Evolutionary conservation across 2,329 filamentous ascomycete genomes (phyloP).

Genomic region (Exophiala sp.): DNA sequence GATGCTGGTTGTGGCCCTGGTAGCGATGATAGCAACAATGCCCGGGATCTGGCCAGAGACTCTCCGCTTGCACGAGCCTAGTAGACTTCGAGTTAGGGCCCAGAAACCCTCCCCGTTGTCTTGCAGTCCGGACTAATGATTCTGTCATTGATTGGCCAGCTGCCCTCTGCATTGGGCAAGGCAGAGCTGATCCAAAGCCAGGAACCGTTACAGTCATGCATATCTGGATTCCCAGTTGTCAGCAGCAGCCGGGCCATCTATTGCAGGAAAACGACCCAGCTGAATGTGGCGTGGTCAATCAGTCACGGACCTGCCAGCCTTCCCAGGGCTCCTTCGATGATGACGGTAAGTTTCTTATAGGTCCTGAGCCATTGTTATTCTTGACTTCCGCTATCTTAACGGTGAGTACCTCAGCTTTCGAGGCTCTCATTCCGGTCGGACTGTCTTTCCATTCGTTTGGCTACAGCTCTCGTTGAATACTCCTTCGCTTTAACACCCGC

Average conservation of each 20-base stretch:
- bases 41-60: not conserved
- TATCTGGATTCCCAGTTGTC: not conserved
- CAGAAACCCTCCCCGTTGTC: slow-evolving; percentile 3
- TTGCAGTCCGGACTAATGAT: slow-evolving; percentile 1
- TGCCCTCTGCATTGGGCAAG: slow-evolving; percentile 17
- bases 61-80: not conserved
- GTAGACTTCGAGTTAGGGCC: slow-evolving; percentile 6
- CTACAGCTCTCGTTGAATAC: slow-evolving; percentile 2
- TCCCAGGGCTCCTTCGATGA: slow-evolving; percentile 6
- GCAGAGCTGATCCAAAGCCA: slow-evolving; percentile 18
- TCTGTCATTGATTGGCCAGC: slow-evolving; percentile 18
- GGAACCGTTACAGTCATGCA: slow-evolving; percentile 21
- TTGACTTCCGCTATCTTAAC: not conserved
- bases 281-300: slow-evolving; percentile 24
- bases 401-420: not conserved
- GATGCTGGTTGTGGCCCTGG: not conserved
- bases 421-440: not conserved
- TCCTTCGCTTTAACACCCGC: slow-evolving; percentile 5
- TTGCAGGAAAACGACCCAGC: slow-evolving; percentile 3
- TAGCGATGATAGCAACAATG: not conserved
- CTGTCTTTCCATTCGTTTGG: slow-evolving; percentile 4
- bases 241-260: not conserved
- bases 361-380: not conserved
- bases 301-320: not conserved
- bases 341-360: slow-evolving; percentile 14